phyloP scores from a whole-genome alignment of 2,329 filamentous ascomycete genomes.

The Colletotrichum orchidophilum region DNA sequence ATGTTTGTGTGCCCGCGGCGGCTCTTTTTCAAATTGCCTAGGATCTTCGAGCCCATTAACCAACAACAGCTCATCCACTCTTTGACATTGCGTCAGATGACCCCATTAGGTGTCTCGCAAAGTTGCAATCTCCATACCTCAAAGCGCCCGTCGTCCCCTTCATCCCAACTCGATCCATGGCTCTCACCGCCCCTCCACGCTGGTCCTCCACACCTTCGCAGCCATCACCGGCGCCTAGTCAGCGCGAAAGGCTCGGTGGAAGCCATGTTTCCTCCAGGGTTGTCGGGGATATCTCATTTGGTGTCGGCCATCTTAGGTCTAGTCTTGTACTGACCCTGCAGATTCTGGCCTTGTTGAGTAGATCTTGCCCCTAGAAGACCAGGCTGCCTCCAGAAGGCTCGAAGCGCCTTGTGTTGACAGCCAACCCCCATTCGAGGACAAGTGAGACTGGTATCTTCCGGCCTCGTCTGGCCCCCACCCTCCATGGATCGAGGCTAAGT shows the following conservation, averaged over 20 bases:
- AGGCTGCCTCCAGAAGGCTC: slow-evolving; percentile 1
- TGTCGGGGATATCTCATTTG: slow-evolving; percentile 1
- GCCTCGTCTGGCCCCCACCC: slow-evolving; percentile 9
- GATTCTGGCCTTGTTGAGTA: slow-evolving; percentile 4
- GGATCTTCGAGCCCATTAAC: not conserved
- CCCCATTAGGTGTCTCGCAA: slow-evolving; percentile 22
- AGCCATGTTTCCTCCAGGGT: slow-evolving; percentile 1
- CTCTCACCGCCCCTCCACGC: slow-evolving; percentile 15
- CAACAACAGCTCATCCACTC: not conserved
- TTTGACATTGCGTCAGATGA: slow-evolving; percentile 18
- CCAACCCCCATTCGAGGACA: slow-evolving; percentile 10
- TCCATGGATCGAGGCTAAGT: not conserved
- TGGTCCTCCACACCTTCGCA: slow-evolving; percentile 18
- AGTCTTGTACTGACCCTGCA: not conserved
- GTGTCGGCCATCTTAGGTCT: slow-evolving; percentile 1
- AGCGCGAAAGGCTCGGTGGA: not conserved
- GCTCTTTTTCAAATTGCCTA: not conserved
- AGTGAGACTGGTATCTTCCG: not conserved
- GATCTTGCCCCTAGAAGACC: not conserved
- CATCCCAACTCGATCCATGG: slow-evolving; percentile 1
- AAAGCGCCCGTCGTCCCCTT: slow-evolving; percentile 13
- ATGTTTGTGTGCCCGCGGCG: not conserved
- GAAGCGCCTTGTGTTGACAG: slow-evolving; percentile 15
- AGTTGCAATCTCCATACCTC: slow-evolving; percentile 5
- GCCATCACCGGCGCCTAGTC: slow-evolving; percentile 22